Evolutionary conservation across 805 yeast genomes (phyloP), one percentile per base, ranked within the genome.

Genomic region (Cyberlindnera xylosilytica): DNA sequence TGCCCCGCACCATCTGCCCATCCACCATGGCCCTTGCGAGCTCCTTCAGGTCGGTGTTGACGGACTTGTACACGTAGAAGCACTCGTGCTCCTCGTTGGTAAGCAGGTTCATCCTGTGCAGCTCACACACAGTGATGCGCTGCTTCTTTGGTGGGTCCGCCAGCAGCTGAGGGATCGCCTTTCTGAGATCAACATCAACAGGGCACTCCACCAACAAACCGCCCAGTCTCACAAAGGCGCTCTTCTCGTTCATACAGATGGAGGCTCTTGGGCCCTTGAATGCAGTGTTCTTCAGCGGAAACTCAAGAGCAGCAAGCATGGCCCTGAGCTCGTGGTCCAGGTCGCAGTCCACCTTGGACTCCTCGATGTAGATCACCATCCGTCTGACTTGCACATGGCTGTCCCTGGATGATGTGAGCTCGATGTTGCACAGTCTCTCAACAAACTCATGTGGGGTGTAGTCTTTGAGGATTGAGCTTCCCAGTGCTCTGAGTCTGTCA

Each of bases 51-150:
- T 39, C 42, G 3, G 37, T 22, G 4, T 27, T 9, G 4, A 20
- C 34, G 2, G 37, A 20, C 24, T 39, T 39, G 33, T 39, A 27
- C 20, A 39, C 13, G 11, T 18, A 18, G 22, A 39, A 33, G 34
- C 42, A 39, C 42, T 39, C 42, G 11, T 20, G 32, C 18, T 39
- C 15, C 16, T 27, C 34, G 13, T 26, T 39, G 24, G n/a, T 20
- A 3, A 9, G 20, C 11, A 18, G 20, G 19, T 39, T 39, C 13
- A 10, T n/a, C 17, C 17, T n/a, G 19, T 39, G 42, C 3, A 33
- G 11, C 19, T 31, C 30, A 3, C 20, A n/a, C 4, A 20, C 24
- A 8, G 42, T 39, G 18, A 39, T 27, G 7, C 42, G 24, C n/a
- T 39, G 37, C 37, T 24, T 32, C 31, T 19, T 19, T 12, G 37